Percentiles rank a stretch among this genome's conserved stretches.
Conservation (phyloP, 2,329 filamentous ascomycete species). For the Ascochyta lentis region DNA sequence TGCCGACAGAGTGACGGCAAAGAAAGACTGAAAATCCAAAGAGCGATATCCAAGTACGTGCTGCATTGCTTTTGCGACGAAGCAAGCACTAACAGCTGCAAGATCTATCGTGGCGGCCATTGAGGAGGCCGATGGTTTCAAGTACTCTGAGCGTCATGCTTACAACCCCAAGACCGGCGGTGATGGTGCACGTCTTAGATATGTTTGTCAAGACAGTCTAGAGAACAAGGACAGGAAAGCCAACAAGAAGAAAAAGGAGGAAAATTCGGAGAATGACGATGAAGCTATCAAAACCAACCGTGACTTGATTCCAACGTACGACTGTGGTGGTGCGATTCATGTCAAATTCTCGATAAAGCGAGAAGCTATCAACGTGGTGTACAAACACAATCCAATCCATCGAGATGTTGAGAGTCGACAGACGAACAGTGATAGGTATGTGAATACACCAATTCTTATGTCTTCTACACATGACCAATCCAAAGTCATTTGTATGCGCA, state of each 20-base stretch:
- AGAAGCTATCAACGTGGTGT: conserved; percentile 45
- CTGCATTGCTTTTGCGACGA: background rate
- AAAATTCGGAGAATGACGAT: conserved; percentile 13
- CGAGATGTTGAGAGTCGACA: conserved; percentile 27
- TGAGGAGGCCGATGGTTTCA: conserved; percentile 43
- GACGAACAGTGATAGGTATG: conserved; percentile 27
- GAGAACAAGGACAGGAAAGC: conserved; percentile 39
- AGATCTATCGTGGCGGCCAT: conserved; percentile 41
- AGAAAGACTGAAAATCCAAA: conserved; percentile 37
- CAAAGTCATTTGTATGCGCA: background rate
- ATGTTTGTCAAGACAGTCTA: conserved; percentile 43
- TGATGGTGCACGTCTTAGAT: conserved; percentile 43
- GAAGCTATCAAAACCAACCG: conserved; percentile 6
- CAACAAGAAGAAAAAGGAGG: conserved; percentile 31
- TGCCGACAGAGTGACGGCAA: conserved; percentile 37
- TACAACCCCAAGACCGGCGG: conserved; percentile 33
- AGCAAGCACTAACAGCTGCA: conserved; percentile 2
- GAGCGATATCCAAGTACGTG: conserved; percentile 37
- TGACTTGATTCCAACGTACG: conserved; percentile 30
- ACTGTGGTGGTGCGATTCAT: conserved; percentile 44
- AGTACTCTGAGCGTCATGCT: conserved; percentile 42
- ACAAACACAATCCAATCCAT: conserved; percentile 47
- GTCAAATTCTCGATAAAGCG: conserved; percentile 46
- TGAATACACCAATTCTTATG: background rate
- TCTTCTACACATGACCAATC: background rate